These are phyloP conservation scores for Ophiostoma ulmi DNA, from an alignment of 2,329 filamentous ascomycete species.

Conservation along the genomic window DNA sequence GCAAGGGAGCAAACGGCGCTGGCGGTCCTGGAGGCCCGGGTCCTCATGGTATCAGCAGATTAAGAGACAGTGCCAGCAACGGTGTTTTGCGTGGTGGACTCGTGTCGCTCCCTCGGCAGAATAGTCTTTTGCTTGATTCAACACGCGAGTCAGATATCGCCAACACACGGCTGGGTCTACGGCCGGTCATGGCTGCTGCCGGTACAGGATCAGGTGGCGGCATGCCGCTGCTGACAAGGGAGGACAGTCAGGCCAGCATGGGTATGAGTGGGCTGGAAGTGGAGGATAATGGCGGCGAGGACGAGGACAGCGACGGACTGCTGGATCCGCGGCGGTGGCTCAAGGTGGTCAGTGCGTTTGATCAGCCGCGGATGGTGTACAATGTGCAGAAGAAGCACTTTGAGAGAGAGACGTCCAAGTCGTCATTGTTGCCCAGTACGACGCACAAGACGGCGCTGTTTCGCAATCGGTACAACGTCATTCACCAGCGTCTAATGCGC, in stretches of 20 bases:
- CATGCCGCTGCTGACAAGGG: conserved; percentile 41
- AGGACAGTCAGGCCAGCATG: conserved; percentile 64
- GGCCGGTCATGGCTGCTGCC: conserved; percentile 35
- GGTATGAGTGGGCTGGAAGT: conserved; percentile 51
- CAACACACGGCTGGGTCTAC: conserved; percentile 52
- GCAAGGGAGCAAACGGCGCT: not conserved
- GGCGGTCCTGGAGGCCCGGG: not conserved
- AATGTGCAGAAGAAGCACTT: conserved; percentile 85
- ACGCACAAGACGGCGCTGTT: conserved; percentile 81
- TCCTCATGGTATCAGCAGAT: conserved; percentile 1
- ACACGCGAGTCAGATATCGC: conserved; percentile 48
- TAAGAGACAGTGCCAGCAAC: conserved; percentile 11
- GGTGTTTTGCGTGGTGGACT: conserved; percentile 8
- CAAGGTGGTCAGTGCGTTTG: conserved; percentile 74
- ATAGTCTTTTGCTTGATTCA: conserved; percentile 57
- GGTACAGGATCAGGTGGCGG: conserved; percentile 21
- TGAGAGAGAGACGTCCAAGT: conserved; percentile 63
- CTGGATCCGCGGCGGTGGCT: conserved; percentile 76
- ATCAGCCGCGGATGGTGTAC: conserved; percentile 75
- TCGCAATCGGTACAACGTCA: conserved; percentile 83
- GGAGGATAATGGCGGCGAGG: conserved; percentile 55
- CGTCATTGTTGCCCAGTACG: conserved; percentile 68
- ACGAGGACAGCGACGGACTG: conserved; percentile 57
- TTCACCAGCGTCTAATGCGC: conserved; percentile 84
- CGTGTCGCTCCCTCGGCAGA: conserved; percentile 51